These are phyloP conservation scores for Aureococcus anophagefferens DNA, from an alignment of 108 stramenopile species.

Conservation along the genomic window DNA sequence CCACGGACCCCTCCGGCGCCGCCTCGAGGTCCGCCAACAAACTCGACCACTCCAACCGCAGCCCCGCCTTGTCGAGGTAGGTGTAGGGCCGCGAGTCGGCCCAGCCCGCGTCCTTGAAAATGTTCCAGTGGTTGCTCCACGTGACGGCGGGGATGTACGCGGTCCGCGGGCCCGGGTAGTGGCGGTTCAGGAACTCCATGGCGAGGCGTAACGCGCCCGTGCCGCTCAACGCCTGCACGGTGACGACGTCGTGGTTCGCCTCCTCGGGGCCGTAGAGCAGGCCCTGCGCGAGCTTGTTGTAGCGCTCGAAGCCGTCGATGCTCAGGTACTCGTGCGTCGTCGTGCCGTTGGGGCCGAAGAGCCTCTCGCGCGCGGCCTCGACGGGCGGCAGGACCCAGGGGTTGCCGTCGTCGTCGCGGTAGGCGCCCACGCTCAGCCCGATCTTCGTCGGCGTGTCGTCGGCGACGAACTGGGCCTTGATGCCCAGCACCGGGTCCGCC, in stretches of 20 bases:
- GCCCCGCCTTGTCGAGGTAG: slow-evolving; percentile 25
- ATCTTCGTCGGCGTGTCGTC: slow-evolving; percentile 20
- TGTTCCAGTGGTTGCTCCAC: slow-evolving; percentile 38
- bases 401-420: slow-evolving; percentile 28
- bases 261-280: slow-evolving; percentile 23
- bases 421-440: slow-evolving; percentile 35
- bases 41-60: slow-evolving; percentile 20
- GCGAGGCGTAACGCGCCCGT: slow-evolving; percentile 36
- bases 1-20: slow-evolving; percentile 18
- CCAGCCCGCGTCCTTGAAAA: slow-evolving; percentile 19
- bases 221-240: slow-evolving; percentile 39
- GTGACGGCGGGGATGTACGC: slow-evolving; percentile 30
- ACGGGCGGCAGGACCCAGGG: slow-evolving; percentile 28
- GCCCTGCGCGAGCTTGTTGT: slow-evolving; percentile 13
- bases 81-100: slow-evolving; percentile 10
- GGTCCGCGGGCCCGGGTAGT: slow-evolving; percentile 1
- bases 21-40: slow-evolving; percentile 22
- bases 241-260: slow-evolving; percentile 8
- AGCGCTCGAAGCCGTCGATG: slow-evolving; percentile 26
- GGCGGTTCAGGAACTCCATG: slow-evolving; percentile 22
- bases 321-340: slow-evolving; percentile 41
- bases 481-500: slow-evolving; percentile 19
- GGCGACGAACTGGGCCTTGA: slow-evolving; percentile 4
- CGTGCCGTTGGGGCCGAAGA: background rate
- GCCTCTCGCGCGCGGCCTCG: slow-evolving; percentile 14